Evolutionary conservation across 2,329 filamentous ascomycete species (phyloP).

Genomic region (Paecilomyces sp.): DNA sequence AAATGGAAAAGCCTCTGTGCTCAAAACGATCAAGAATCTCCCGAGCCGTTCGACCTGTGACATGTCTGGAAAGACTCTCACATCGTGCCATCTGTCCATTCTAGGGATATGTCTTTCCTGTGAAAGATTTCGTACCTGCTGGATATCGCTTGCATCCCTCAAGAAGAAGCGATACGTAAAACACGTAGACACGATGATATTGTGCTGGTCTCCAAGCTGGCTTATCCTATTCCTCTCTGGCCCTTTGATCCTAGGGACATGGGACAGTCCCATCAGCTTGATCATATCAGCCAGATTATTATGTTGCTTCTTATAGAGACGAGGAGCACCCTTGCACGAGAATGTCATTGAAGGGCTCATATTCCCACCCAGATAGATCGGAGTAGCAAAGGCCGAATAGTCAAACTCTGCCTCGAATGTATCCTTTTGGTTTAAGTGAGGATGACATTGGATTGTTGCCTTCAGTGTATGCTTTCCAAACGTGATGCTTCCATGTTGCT

Average conservation of each 20-base stretch:
- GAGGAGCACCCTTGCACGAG: constrained; percentile 23
- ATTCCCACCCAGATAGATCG: constrained; percentile 12
- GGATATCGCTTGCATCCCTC: constrained; percentile 15
- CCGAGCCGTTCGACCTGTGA: constrained; percentile 9
- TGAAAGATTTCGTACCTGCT: constrained; percentile 17
- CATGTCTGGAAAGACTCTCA: background rate
- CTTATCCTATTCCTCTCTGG: constrained; percentile 8
- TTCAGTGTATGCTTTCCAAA: constrained; percentile 41
- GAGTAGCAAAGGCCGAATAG: constrained; percentile 11
- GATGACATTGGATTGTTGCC: constrained; percentile 31
- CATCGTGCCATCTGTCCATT: constrained; percentile 13
- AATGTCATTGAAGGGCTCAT: constrained; percentile 34
- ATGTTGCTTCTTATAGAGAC: constrained; percentile 6
- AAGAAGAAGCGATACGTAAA: constrained; percentile 44
- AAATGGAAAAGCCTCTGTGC: constrained; percentile 40
- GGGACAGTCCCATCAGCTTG: background rate
- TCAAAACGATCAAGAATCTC: constrained; percentile 4
- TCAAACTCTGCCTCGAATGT: constrained; percentile 16
- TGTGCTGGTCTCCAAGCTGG: constrained; percentile 10
- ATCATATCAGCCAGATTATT: background rate
- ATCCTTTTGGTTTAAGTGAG: background rate
- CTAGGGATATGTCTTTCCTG: constrained; percentile 11
- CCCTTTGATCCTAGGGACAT: constrained; percentile 1
- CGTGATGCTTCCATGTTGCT: constrained; percentile 18
- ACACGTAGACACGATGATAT: constrained; percentile 11